Conservation (phyloP, 2,329 filamentous ascomycete genomes). For the Calonectria ilicicola region DNA sequence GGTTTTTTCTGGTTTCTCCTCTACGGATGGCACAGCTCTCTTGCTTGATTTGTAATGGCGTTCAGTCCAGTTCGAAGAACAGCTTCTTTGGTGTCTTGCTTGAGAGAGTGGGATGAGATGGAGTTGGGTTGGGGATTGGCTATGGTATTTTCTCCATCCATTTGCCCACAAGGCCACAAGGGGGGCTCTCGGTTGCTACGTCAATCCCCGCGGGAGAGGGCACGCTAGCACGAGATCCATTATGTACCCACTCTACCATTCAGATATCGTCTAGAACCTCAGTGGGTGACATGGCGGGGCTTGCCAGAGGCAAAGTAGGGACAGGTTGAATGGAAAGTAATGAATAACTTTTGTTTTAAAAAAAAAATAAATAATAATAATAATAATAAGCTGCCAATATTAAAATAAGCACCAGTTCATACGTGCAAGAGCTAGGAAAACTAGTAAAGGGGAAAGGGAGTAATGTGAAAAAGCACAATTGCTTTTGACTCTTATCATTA, state of each 20-base stretch:
- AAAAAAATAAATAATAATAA: no score
- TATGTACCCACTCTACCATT: slow-evolving; percentile 24
- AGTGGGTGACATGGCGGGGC: neutral
- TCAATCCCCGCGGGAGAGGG: slow-evolving; percentile 37
- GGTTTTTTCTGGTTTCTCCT: neutral
- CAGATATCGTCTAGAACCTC: slow-evolving; percentile 17
- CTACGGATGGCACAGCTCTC: neutral
- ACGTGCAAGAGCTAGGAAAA: neutral
- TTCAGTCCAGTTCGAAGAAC: neutral
- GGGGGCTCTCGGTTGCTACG: slow-evolving; percentile 27
- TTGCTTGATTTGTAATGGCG: neutral
- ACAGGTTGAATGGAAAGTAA: neutral
- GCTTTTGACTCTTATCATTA: neutral
- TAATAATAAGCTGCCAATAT: neutral
- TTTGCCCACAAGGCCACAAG: slow-evolving; percentile 20
- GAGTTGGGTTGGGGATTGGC: neutral
- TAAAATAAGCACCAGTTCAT: neutral
- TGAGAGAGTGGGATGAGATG: slow-evolving; percentile 9
- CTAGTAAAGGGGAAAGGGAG: neutral
- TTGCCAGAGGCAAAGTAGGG: neutral
- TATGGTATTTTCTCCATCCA: slow-evolving; percentile 24
- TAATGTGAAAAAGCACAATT: neutral
- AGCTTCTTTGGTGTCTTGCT: neutral
- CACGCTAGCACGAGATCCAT: slow-evolving; percentile 33
- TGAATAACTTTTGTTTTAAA: neutral